phyloP scores from a whole-genome alignment of 164 flowering plant genomes.

The Nelumbo lutea region DNA sequence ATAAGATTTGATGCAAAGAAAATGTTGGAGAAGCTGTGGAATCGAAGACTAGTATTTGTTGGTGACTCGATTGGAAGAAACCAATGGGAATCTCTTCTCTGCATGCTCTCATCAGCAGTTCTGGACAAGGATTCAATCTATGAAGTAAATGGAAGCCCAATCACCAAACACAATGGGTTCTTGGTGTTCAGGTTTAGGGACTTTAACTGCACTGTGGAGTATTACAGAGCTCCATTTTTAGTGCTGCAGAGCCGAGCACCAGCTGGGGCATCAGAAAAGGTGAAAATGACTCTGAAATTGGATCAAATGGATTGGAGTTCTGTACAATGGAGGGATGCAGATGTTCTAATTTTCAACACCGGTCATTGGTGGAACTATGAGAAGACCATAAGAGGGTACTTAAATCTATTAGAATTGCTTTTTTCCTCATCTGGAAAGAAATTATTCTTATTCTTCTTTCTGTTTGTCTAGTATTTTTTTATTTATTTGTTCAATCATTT shows the following conservation, averaged over 20 bases:
- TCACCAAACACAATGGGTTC: conserved; percentile 93
- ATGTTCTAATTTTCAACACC: conserved; percentile 75
- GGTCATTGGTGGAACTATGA: conserved; percentile 99
- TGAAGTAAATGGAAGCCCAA: conserved; percentile 92
- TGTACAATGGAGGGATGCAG: conserved; percentile 76
- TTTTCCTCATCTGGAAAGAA: not conserved
- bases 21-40: conserved; percentile 76
- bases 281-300: conserved; percentile 61
- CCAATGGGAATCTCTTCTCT: conserved; percentile 97
- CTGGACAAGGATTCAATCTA: conserved; percentile 60
- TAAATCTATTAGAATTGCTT: not conserved
- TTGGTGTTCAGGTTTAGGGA: conserved; percentile 73
- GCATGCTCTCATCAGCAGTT: conserved; percentile 84
- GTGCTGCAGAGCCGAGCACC: conserved; percentile 84
- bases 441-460: too few species aligned
- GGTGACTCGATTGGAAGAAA: conserved; percentile 99
- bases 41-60: conserved; percentile 70
- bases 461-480: not conserved
- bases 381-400: conserved; percentile 88
- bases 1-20: conserved; percentile 62
- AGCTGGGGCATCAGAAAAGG: conserved; percentile 31
- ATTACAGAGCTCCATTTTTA: conserved; percentile 91
- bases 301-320: conserved; percentile 91
- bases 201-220: conserved; percentile 90
- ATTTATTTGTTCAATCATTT: too few species aligned